phyloP scores from a whole-genome alignment of 352 stramenopile genomes.

The Pythium apleroticum region DNA sequence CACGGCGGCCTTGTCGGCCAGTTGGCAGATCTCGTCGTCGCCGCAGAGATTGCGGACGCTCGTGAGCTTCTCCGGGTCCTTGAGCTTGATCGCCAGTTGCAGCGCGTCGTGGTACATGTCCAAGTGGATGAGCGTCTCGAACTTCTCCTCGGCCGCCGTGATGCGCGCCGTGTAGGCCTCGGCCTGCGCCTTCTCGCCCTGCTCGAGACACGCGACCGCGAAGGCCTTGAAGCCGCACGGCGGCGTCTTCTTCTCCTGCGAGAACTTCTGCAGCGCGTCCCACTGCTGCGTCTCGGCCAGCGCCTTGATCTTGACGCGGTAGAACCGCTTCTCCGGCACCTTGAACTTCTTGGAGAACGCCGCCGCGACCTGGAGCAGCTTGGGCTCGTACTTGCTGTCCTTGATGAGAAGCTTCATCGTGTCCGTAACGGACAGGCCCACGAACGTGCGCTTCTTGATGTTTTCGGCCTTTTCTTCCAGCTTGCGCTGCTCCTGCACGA shows the following conservation, averaged over 20 bases:
- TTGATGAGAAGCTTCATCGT: slow-evolving; percentile 82
- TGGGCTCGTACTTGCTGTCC: slow-evolving; percentile 81
- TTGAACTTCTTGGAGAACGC: slow-evolving; percentile 88
- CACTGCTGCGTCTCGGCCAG: slow-evolving; percentile 84
- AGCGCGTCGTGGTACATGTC: slow-evolving; percentile 83
- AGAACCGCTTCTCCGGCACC: slow-evolving; percentile 90
- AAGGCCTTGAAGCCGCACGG: slow-evolving; percentile 86
- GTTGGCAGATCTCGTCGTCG: slow-evolving; percentile 69
- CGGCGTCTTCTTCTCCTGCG: slow-evolving; percentile 82
- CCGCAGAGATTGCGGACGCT: slow-evolving; percentile 80
- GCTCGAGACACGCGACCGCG: slow-evolving; percentile 69
- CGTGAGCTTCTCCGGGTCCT: slow-evolving; percentile 86
- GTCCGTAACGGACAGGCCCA: slow-evolving; percentile 83
- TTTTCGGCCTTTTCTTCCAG: slow-evolving; percentile 80
- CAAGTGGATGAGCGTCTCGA: slow-evolving; percentile 84
- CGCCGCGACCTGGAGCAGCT: slow-evolving; percentile 64
- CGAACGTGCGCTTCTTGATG: slow-evolving; percentile 76
- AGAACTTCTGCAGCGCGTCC: slow-evolving; percentile 87
- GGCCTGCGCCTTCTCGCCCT: slow-evolving; percentile 80
- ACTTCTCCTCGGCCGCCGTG: slow-evolving; percentile 83
- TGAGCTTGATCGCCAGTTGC: slow-evolving; percentile 82
- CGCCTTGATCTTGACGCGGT: slow-evolving; percentile 90
- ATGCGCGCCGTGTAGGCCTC: slow-evolving; percentile 82
- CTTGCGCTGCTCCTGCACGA: slow-evolving; percentile 85
- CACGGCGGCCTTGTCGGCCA: slow-evolving; percentile 79